These are phyloP conservation scores for Cryptococcus hybrid DNA, from an alignment of 1,284 basidiomycete genomes.

Conservation along the genomic window DNA sequence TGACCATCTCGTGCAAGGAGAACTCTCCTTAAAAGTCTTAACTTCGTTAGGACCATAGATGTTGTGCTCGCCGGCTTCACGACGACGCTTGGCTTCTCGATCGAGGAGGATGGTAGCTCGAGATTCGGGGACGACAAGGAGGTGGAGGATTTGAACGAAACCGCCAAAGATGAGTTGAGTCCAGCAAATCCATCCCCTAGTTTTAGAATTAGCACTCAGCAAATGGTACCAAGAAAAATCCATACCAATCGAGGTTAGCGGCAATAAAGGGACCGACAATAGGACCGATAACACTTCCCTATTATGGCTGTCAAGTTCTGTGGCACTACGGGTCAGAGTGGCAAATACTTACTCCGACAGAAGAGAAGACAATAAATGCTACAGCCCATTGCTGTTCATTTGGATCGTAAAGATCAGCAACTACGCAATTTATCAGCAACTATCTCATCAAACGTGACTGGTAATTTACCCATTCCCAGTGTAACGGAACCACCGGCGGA, in stretches of 20 bases:
- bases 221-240: not conserved
- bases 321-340: no score
- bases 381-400: slow-evolving; percentile 60
- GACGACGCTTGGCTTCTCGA: slow-evolving; percentile 45
- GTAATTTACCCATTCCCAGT: slow-evolving; percentile 41
- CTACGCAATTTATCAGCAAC: slow-evolving; percentile 4
- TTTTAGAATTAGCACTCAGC: not conserved
- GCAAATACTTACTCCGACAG: slow-evolving; percentile 58
- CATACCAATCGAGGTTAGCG: slow-evolving; percentile 52
- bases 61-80: slow-evolving; percentile 40
- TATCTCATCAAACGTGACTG: not conserved
- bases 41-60: slow-evolving; percentile 51
- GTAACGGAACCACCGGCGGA: slow-evolving; percentile 57
- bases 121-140: slow-evolving; percentile 51
- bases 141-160: slow-evolving; percentile 47
- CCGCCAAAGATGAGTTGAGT: slow-evolving; percentile 50
- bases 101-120: slow-evolving; percentile 49
- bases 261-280: slow-evolving; percentile 50
- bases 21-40: slow-evolving; percentile 34
- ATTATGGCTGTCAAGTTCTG: not conserved
- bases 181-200: slow-evolving; percentile 47
- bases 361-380: slow-evolving; percentile 60
- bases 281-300: slow-evolving; percentile 56
- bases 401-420: slow-evolving; percentile 66
- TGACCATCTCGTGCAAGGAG: slow-evolving; percentile 40